Conservation (phyloP, 257 asterid genomes). For the Solanum bulbocastanum region DNA sequence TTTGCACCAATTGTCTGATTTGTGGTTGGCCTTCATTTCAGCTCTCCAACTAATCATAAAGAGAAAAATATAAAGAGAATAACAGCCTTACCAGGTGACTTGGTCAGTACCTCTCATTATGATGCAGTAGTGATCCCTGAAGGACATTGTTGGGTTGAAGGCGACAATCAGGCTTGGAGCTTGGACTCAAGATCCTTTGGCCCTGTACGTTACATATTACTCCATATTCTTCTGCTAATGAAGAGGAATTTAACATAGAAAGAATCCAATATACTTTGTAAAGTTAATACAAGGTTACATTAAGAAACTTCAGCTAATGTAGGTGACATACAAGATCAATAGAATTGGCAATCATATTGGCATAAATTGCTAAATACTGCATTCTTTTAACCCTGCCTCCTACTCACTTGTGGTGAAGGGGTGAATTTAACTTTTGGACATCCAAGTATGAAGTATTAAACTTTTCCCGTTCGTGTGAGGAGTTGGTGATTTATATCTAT, state of each 20-base stretch:
- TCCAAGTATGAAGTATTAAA: neutral
- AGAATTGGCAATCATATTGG: neutral
- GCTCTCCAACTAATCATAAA: slow-evolving; percentile 56
- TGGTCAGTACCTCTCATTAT: slow-evolving; percentile 33
- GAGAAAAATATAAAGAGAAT: slow-evolving; percentile 71
- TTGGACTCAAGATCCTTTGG: slow-evolving; percentile 75
- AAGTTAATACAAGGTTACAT: neutral
- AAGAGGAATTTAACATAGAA: neutral
- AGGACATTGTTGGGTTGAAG: slow-evolving; percentile 96
- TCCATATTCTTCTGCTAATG: neutral
- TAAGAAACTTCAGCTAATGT: neutral
- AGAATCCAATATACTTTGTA: neutral
- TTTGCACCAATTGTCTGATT: neutral
- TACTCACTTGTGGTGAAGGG: neutral
- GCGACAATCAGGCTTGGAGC: slow-evolving; percentile 73
- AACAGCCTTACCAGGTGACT: slow-evolving; percentile 78
- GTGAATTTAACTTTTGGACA: neutral
- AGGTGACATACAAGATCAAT: neutral
- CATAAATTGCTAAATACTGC: neutral
- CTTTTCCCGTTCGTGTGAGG: neutral
- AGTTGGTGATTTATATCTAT: neutral
- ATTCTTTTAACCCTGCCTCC: neutral
- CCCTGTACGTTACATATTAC: slow-evolving; percentile 36
- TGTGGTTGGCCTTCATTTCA: slow-evolving; percentile 13
- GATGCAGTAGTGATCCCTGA: slow-evolving; percentile 60